These are phyloP conservation scores for Penicillium concentricum DNA, from an alignment of 2,329 filamentous ascomycete genomes.

Conservation along the genomic window DNA sequence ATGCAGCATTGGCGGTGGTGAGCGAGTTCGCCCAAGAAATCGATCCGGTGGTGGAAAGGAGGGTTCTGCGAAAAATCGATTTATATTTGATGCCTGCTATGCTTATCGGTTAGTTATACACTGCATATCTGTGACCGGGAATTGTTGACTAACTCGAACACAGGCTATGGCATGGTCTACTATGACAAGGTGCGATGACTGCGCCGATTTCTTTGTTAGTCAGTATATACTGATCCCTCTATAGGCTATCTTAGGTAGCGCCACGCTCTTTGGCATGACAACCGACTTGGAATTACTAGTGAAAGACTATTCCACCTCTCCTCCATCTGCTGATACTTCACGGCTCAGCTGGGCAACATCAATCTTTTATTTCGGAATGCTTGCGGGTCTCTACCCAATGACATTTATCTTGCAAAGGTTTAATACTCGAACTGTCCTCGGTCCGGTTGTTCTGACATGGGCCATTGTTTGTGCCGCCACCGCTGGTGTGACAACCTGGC, in stretches of 20 bases:
- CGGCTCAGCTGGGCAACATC: slow-evolving; percentile 75
- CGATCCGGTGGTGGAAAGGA: slow-evolving; percentile 55
- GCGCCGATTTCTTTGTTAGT: neutral
- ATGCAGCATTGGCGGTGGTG: slow-evolving; percentile 60
- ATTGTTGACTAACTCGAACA: neutral
- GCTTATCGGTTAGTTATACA: slow-evolving; percentile 49
- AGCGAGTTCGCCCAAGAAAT: slow-evolving; percentile 50
- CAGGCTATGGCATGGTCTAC: slow-evolving; percentile 63
- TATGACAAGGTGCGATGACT: slow-evolving; percentile 59
- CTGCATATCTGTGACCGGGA: neutral
- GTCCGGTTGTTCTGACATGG: slow-evolving; percentile 60
- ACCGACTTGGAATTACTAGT: slow-evolving; percentile 62
- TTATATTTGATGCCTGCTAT: slow-evolving; percentile 67
- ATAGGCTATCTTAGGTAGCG: slow-evolving; percentile 69
- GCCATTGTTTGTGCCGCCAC: slow-evolving; percentile 66
- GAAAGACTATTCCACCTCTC: slow-evolving; percentile 50
- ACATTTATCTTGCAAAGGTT: slow-evolving; percentile 69
- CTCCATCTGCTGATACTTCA: slow-evolving; percentile 62
- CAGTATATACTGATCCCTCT: neutral
- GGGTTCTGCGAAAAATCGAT: slow-evolving; percentile 66
- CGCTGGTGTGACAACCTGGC: slow-evolving; percentile 62
- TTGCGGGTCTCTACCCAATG: slow-evolving; percentile 71
- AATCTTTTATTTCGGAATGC: slow-evolving; percentile 78
- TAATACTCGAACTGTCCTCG: slow-evolving; percentile 63
- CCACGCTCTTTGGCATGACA: slow-evolving; percentile 75